phyloP scores from a whole-genome alignment of 371 early-diverging fungal species.

The Choanephora cucurbitarum region DNA sequence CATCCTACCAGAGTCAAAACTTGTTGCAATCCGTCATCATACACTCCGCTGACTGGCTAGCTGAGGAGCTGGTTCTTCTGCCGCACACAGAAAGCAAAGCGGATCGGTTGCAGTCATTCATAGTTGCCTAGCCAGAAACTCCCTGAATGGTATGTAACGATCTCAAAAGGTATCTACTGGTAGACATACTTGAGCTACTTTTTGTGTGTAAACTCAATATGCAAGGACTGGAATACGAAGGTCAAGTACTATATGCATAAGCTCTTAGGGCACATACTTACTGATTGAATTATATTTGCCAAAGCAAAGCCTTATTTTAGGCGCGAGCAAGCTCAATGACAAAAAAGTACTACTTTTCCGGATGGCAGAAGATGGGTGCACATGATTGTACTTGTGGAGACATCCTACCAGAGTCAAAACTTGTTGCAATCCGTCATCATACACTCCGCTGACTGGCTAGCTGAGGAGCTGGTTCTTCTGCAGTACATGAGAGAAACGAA shows the following conservation, averaged over 20 bases:
- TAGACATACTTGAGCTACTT: too few species aligned
- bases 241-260: too few species aligned
- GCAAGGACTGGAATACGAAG: too few species aligned
- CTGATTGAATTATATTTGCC: too few species aligned
- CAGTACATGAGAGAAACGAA: conserved; percentile 2
- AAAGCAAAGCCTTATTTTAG: too few species aligned
- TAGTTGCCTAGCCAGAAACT: too few species aligned
- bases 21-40: conserved; percentile 6
- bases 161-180: too few species aligned
- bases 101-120: neutral
- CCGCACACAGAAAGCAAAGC: neutral
- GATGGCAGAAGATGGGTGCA: conserved; percentile 6
- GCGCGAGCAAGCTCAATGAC: conserved; percentile 2
- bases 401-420: conserved; percentile 8
- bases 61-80: conserved; percentile 9
- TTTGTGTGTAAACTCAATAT: too few species aligned
- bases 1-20: conserved; percentile 8
- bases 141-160: too few species aligned
- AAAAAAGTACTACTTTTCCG: neutral
- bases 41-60: conserved; percentile 10
- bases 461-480: conserved; percentile 9
- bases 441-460: conserved; percentile 10
- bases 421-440: conserved; percentile 6
- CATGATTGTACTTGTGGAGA: conserved; percentile 7
- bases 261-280: too few species aligned